These are phyloP conservation scores for Cladophialophora exuberans DNA, from an alignment of 2,329 filamentous ascomycete genomes.

Conservation along the genomic window DNA sequence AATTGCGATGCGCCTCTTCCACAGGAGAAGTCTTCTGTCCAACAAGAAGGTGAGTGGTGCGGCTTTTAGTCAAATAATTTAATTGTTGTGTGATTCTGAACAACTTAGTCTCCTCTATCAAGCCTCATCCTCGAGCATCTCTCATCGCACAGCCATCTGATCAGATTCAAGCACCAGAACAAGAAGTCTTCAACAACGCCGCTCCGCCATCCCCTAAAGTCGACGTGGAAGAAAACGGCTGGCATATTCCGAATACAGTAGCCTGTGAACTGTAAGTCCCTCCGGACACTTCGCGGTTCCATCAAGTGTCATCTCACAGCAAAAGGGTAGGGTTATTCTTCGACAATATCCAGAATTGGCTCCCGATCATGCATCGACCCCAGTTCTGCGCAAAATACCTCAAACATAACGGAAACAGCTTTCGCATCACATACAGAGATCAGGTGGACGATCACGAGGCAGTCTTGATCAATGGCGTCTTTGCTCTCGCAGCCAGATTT, in stretches of 20 bases:
- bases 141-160: no score
- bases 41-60: not conserved
- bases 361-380: conserved; percentile 5
- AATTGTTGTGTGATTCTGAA: no score
- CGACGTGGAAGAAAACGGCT: not conserved
- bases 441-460: not conserved
- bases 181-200: not conserved
- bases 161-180: no score
- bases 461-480: conserved; percentile 15
- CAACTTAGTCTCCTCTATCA: no score
- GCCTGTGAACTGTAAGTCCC: conserved; percentile 12
- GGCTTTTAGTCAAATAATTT: no score
- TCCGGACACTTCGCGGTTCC: not conserved
- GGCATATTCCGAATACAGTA: conserved; percentile 6
- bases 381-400: conserved; percentile 6
- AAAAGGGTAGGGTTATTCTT: conserved; percentile 8
- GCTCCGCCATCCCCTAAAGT: not conserved
- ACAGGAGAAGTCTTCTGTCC: not conserved
- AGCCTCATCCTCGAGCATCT: no score
- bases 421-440: not conserved
- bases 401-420: not conserved
- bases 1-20: not conserved
- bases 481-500: conserved; percentile 11
- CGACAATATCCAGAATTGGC: conserved; percentile 5
- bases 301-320: not conserved